These are phyloP conservation scores for Candida mesenterica DNA, from an alignment of 1,139 yeast genomes.

Conservation along the genomic window DNA sequence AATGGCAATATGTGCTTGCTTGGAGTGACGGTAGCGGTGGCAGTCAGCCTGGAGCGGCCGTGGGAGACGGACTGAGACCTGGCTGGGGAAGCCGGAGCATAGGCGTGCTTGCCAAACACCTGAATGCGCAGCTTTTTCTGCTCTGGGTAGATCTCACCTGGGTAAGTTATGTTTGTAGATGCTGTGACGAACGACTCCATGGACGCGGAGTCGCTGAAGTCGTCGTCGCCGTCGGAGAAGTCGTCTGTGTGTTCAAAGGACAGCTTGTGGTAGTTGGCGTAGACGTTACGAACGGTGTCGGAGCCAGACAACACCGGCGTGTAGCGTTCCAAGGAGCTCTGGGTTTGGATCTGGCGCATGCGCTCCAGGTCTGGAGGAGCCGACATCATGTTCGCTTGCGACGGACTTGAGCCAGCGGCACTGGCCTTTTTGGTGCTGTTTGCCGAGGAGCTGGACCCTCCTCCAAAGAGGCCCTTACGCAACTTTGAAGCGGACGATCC, in stretches of 20 bases:
- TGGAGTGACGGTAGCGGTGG: constrained; percentile 17
- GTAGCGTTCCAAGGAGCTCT: constrained; percentile 31
- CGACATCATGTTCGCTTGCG: constrained; percentile 1
- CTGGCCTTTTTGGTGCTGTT: not conserved
- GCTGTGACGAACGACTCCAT: constrained; percentile 42
- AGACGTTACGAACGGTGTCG: constrained; percentile 23
- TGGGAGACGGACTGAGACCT: constrained; percentile 4
- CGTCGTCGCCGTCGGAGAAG: constrained; percentile 19
- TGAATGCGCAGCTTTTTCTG: not conserved
- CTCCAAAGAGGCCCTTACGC: constrained; percentile 1
- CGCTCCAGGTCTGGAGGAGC: constrained; percentile 24
- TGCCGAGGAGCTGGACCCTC: constrained; percentile 1
- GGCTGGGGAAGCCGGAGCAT: not conserved
- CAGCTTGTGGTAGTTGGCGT: constrained; percentile 22
- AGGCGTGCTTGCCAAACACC: not conserved
- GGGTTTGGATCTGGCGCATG: constrained; percentile 31
- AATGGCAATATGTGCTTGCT: constrained; percentile 16
- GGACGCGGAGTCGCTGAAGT: constrained; percentile 24
- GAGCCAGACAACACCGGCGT: constrained; percentile 25
- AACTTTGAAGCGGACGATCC: constrained; percentile 9
- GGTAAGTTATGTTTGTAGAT: constrained; percentile 28
- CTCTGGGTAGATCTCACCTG: constrained; percentile 6
- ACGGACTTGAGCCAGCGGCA: constrained; percentile 1
- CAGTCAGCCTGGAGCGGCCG: constrained; percentile 5
- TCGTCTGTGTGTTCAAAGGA: constrained; percentile 26